Evolutionary conservation across 129 eudicot genomes (phyloP), one percentile per base, ranked within the genome.

Genomic region (Deinandra increscens): DNA sequence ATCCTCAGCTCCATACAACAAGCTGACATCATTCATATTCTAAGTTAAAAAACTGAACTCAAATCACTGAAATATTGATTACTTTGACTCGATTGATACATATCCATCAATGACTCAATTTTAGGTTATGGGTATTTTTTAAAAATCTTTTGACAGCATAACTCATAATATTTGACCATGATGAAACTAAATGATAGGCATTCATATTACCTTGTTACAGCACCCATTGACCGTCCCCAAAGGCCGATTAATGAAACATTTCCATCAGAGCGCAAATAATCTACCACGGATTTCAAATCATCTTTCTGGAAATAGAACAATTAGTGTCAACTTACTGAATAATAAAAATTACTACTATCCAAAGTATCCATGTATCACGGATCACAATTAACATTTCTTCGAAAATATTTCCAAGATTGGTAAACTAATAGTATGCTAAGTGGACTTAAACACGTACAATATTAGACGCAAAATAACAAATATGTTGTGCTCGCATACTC

Each of bases 211-310:
- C 99, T 87, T 4, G 99, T 93, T 31, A 93, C 99, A 53, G 99
- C 95, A 71, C 99, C 99, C 99, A 93, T 93, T 29, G 99, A 93
- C 55, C 99, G 97, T 71, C 99, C 99, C 99, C 99, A 93, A 58
- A 93, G 83, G 59, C 90, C 99, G 71, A 93, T 93, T 71, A 87
- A 68, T 37, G 97, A 89, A 58, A 93, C 90, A 74, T 85, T 87
- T 38, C 97, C 95, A 83, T 93, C 97, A 36, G 86, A 58, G 17
- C 99, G 82, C 67, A 93, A 75, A 68, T 93, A 80, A 76, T 89
- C 76, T 33, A 93, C 99, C 75, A 93, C 97, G 13, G 99, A 82
- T 79, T 76, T 87, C 65, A 93, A 87, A 76, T 93, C 99, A 72
- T 93, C 95, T 44, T 82, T 93, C 99, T 93, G 97, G 71, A 69